These are phyloP conservation scores for Austropuccinia psidii DNA, from an alignment of 1,284 basidiomycete genomes.

Conservation along the genomic window DNA sequence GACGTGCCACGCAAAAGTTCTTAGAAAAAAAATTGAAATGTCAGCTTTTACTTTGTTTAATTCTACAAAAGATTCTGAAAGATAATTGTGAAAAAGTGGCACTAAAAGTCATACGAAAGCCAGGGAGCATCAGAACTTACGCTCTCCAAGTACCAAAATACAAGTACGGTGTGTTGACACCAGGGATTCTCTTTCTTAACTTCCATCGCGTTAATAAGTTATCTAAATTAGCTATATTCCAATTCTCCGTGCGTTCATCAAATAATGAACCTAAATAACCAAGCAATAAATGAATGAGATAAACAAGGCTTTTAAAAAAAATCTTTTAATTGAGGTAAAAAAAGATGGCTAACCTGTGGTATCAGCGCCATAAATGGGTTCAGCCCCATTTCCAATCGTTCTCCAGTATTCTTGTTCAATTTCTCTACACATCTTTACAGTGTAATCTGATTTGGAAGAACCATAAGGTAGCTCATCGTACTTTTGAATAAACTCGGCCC, in stretches of 20 bases:
- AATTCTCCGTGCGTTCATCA: slow-evolving; percentile 66
- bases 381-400: slow-evolving; percentile 72
- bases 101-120: neutral
- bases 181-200: slow-evolving; percentile 64
- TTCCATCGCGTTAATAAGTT: slow-evolving; percentile 76
- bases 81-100: neutral
- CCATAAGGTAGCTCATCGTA: slow-evolving; percentile 63
- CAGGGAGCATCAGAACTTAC: slow-evolving; percentile 51
- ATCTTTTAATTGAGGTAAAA: slow-evolving; percentile 39
- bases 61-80: too few relatives aligned
- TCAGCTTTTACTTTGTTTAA: too few relatives aligned
- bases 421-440: slow-evolving; percentile 71
- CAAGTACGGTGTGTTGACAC: slow-evolving; percentile 93
- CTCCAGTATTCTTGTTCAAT: slow-evolving; percentile 90
- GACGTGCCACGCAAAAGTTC: slow-evolving; percentile 83
- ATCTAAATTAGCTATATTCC: slow-evolving; percentile 88
- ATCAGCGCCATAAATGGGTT: slow-evolving; percentile 96
- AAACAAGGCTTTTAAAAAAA: slow-evolving; percentile 10
- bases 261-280: slow-evolving; percentile 71
- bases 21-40: neutral
- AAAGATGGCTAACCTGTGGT: slow-evolving; percentile 59
- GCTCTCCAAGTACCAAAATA: slow-evolving; percentile 99
- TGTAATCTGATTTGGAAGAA: slow-evolving; percentile 66
- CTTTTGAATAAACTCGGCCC: slow-evolving; percentile 21
- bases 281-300: slow-evolving; percentile 17